Percentiles rank a stretch among this genome's conserved stretches.
phyloP scores from a whole-genome alignment of 257 asterid species.

The Haberlea rhodopensis region DNA sequence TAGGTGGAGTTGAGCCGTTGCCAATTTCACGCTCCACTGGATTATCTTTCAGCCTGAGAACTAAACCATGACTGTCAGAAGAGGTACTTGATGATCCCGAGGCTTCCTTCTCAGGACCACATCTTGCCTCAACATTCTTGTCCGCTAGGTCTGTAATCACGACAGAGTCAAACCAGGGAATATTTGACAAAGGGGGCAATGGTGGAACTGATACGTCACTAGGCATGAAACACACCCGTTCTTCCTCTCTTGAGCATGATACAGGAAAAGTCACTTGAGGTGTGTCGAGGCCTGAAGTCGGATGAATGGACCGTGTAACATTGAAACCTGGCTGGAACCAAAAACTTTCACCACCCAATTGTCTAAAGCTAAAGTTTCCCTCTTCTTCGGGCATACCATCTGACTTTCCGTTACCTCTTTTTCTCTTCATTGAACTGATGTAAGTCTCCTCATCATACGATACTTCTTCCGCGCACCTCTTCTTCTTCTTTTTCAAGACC shows the following conservation, averaged over 20 bases:
- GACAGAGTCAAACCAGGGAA: constrained; percentile 76
- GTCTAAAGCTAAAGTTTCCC: constrained; percentile 42
- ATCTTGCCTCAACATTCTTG: constrained; percentile 42
- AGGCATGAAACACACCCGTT: constrained; percentile 49
- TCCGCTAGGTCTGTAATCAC: constrained; percentile 49
- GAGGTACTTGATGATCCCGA: constrained; percentile 75
- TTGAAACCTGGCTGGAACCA: constrained; percentile 60
- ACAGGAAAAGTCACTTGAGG: too few species aligned
- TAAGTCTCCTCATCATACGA: constrained; percentile 48
- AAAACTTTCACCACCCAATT: too few species aligned
- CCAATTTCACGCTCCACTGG: constrained; percentile 43
- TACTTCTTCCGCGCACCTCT: constrained; percentile 62
- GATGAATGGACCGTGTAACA: constrained; percentile 28
- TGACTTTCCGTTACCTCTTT: constrained; percentile 39
- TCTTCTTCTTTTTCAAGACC: constrained; percentile 57
- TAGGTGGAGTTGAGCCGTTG: constrained; percentile 50
- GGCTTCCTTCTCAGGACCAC: constrained; percentile 45
- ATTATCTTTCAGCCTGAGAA: constrained; percentile 36
- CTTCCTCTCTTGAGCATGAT: constrained; percentile 66
- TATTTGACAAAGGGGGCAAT: constrained; percentile 54
- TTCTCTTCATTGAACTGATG: constrained; percentile 63
- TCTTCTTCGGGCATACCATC: constrained; percentile 39
- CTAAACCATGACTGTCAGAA: constrained; percentile 53
- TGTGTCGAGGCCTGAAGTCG: constrained; percentile 29
- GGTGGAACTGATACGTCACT: constrained; percentile 39